Base-by-base conservation (phyloP, 1,284 basidiomycete species). In the Pisolithus thermaeus region DNA sequence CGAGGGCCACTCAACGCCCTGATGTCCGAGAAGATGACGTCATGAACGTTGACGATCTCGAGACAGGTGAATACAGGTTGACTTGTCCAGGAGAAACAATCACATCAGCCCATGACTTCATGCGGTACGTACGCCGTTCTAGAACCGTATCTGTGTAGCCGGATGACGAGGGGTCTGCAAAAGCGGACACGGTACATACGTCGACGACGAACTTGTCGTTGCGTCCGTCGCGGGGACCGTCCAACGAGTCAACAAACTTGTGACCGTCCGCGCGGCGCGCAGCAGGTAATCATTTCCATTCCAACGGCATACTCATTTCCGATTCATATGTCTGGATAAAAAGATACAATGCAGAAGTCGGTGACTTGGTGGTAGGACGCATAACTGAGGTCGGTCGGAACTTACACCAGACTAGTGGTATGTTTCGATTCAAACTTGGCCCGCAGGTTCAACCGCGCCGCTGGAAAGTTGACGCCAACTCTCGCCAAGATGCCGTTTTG, bases 401-500 rank as follows among this genome's bases (percentile, higher is more conserved):
- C 50, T 51, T 48, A 52, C 56, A 56, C 59, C 56, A 55, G 45
- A 30, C 42, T 22, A 53, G 9, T 50, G 43, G 30, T 46, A 53
- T 52, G 22, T 51, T 46, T 43, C 35, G 4, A 46, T 49, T 40
- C 30, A 42, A 38, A 48, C 48, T 35, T 25, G 46, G 49, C 42
- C 25, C 32, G 7, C 59, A 92, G 87, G 92, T 97, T 9, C 92
- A 93, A 64, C 86, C 92, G 9, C 83, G 87, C 55, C 76, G 96
- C 55, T 99, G 97, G 97, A 95, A 95, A 67, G 97, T 97, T n/a
- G 95, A 98, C 62, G 90, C 92, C 16, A 91, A 95, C 61, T 88
- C 89, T 1, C 78, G 93, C 45, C 94, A 97, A 64, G 94, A 98
- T 64, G 96, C 96, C 1, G 80, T 96, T 7, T 77, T 99, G 53